phyloP scores from a whole-genome alignment of 2,329 filamentous ascomycete species.

The Aspergillus fijiensis region DNA sequence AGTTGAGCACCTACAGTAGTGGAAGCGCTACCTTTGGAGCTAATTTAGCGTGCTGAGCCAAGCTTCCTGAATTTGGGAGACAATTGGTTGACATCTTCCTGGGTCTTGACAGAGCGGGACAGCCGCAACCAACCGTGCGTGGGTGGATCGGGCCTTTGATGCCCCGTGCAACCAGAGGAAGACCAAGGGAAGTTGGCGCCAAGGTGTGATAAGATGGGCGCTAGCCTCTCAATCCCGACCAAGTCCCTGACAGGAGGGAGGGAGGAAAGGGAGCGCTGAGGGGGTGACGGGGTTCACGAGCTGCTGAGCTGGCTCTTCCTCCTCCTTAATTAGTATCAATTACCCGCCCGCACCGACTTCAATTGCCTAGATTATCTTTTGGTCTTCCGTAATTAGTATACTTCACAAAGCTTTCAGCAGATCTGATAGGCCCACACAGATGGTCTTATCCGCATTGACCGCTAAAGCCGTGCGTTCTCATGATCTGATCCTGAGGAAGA shows the following conservation, averaged over 20 bases:
- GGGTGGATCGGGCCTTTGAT: conserved; percentile 10
- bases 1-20: conserved; percentile 17
- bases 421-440: not conserved
- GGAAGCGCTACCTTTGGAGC: conserved; percentile 4
- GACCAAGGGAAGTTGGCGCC: conserved; percentile 7
- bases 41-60: conserved; percentile 25
- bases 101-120: conserved; percentile 23
- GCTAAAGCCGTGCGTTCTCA: not conserved
- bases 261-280: not conserved
- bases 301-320: no score
- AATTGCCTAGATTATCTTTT: not conserved
- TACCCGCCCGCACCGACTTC: conserved; percentile 12
- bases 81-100: conserved; percentile 20
- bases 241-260: not conserved
- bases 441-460: not conserved
- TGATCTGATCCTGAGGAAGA: conserved; percentile 8
- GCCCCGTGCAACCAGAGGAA: conserved; percentile 6
- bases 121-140: conserved; percentile 23
- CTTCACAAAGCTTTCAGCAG: not conserved
- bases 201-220: conserved; percentile 16
- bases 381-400: conserved; percentile 16
- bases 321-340: conserved; percentile 19
- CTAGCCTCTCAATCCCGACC: conserved; percentile 5
- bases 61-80: conserved; percentile 16
- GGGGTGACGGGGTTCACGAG: not conserved